A percentile compares a stretch with the other conserved stretches of the same genome.
These are phyloP conservation scores for Leccinum disarticulatum DNA, from an alignment of 768 basidiomycete species.

Conservation along the genomic window DNA sequence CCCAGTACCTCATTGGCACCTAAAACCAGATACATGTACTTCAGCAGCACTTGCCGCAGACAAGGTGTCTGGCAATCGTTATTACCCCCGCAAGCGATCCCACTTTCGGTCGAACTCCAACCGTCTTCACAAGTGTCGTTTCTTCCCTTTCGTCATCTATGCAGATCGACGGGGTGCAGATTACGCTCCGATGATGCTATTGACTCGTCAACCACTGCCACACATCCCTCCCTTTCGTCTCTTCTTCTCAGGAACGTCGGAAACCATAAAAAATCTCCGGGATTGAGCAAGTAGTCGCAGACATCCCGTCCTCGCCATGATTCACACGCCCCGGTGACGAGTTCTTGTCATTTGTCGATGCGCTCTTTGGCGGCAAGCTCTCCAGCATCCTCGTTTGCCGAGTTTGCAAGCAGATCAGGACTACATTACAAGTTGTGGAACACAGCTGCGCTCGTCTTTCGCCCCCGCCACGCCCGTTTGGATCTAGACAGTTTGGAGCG, in stretches of 20 bases:
- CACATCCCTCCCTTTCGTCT: conserved; percentile 53
- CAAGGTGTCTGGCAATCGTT: conserved; percentile 44
- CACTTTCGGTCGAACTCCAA: conserved; percentile 60
- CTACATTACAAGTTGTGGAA: conserved; percentile 22
- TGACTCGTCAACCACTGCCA: conserved; percentile 70
- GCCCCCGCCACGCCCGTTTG: conserved; percentile 47
- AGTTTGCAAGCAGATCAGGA: conserved; percentile 75
- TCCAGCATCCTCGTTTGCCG: conserved; percentile 93
- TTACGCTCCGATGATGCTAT: conserved; percentile 63
- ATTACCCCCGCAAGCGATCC: conserved; percentile 58
- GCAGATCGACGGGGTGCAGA: conserved; percentile 30
- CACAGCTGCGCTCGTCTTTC: conserved; percentile 55
- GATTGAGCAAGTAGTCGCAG: conserved; percentile 10
- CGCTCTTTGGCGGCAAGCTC: conserved; percentile 86
- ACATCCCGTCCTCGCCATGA: neutral
- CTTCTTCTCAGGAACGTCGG: conserved; percentile 52
- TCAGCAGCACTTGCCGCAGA: conserved; percentile 19
- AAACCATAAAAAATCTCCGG: conserved; percentile 43
- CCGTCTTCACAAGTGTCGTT: conserved; percentile 21
- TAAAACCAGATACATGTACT: neutral
- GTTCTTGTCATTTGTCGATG: conserved; percentile 76
- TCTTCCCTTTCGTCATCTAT: conserved; percentile 43
- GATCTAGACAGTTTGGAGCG: conserved; percentile 32
- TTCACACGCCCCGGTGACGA: conserved; percentile 38
- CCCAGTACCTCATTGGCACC: neutral